Evolutionary conservation across 495 filamentous ascomycete species (phyloP).

Genomic region (Aspergillus haitiensis): DNA sequence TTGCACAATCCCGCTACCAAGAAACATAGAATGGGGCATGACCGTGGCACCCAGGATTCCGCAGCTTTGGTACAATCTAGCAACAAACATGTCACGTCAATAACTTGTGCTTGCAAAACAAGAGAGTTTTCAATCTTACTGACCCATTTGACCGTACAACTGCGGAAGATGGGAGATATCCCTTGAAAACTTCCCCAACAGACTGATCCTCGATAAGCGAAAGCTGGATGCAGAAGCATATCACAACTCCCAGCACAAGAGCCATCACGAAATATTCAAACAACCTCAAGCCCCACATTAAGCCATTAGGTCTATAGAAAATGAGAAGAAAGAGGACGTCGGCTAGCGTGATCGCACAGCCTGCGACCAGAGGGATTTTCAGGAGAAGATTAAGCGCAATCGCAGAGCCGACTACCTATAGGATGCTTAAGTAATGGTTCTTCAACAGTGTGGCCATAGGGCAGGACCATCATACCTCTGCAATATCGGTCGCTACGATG

Average conservation of each 20-base stretch:
- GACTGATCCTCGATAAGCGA: slow-evolving; percentile 69
- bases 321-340: slow-evolving; percentile 84
- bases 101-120: not conserved
- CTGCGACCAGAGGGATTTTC: slow-evolving; percentile 78
- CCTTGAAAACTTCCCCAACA: slow-evolving; percentile 74
- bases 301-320: slow-evolving; percentile 76
- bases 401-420: slow-evolving; percentile 81
- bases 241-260: slow-evolving; percentile 78
- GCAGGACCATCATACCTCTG: slow-evolving; percentile 55
- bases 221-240: slow-evolving; percentile 91
- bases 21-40: slow-evolving; percentile 89
- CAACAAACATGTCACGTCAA: slow-evolving; percentile 22
- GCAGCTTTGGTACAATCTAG: slow-evolving; percentile 81
- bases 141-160: slow-evolving; percentile 69
- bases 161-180: slow-evolving; percentile 77
- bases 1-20: slow-evolving; percentile 88
- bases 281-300: slow-evolving; percentile 67
- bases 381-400: slow-evolving; percentile 86
- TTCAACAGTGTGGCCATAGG: not conserved
- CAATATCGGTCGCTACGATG: slow-evolving; percentile 88
- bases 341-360: slow-evolving; percentile 80
- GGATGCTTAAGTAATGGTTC: slow-evolving; percentile 2
- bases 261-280: slow-evolving; percentile 82
- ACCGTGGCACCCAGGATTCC: slow-evolving; percentile 92
- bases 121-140: slow-evolving; percentile 14